Evolutionary conservation across 169 alveolate genomes (phyloP).

Genomic region (Theileria equi): DNA sequence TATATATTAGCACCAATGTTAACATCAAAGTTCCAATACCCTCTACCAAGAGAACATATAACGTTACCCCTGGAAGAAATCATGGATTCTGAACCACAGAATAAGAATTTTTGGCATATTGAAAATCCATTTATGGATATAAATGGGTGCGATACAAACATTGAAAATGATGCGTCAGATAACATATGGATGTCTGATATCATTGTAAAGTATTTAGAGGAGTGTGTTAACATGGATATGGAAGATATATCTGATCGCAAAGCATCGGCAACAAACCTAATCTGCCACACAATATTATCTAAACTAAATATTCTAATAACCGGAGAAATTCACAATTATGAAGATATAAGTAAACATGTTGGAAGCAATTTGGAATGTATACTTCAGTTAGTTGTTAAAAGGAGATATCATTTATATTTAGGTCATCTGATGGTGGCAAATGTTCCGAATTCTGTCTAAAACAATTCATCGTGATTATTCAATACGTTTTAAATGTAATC

Average conservation of each 20-base stretch:
- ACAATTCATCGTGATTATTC: slow-evolving; percentile 39
- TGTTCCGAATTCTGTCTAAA: slow-evolving; percentile 34
- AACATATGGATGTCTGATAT: slow-evolving; percentile 35
- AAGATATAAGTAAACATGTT: slow-evolving; percentile 2
- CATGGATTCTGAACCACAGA: neutral
- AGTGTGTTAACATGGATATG: slow-evolving; percentile 7
- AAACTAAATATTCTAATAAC: slow-evolving; percentile 18
- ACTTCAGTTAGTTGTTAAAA: slow-evolving; percentile 27
- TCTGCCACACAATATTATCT: slow-evolving; percentile 55
- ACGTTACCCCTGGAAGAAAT: slow-evolving; percentile 10
- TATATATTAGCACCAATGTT: slow-evolving; percentile 53
- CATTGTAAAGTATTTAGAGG: slow-evolving; percentile 17
- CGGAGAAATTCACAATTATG: slow-evolving; percentile 21
- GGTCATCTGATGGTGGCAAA: slow-evolving; percentile 20
- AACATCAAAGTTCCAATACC: slow-evolving; percentile 53
- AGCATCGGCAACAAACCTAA: slow-evolving; percentile 51
- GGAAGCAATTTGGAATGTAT: slow-evolving; percentile 54
- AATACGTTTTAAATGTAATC: slow-evolving; percentile 53
- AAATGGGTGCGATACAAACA: neutral
- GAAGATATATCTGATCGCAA: slow-evolving; percentile 51
- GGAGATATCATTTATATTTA: neutral
- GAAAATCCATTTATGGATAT: slow-evolving; percentile 2
- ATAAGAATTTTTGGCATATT: neutral
- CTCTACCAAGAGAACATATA: slow-evolving; percentile 9
- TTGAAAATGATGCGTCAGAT: neutral